Base-by-base conservation (phyloP, 805 yeast genomes). In the Starmerella cellae region DNA sequence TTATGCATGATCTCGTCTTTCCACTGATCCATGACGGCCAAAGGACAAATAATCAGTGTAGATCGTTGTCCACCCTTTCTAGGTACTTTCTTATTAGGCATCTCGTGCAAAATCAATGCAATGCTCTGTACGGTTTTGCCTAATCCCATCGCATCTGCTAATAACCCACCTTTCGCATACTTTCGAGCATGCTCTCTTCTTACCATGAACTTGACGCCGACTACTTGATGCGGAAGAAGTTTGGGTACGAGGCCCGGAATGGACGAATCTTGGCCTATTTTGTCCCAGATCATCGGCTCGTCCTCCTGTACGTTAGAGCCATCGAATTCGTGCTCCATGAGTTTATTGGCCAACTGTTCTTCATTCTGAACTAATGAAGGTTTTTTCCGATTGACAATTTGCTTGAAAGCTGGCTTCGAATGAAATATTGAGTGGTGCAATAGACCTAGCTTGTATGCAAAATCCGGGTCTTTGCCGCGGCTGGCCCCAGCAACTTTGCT, bases 101-200 rank as follows among this genome's bases (percentile, higher is more conserved):
- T 29, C 11, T n/a, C 8, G 27, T 74, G 65, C 42, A 78, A 54
- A 42, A 81, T 73, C 34, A 83, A 62, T 0, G 91, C 79, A 33
- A 76, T 64, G 13, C 82, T 73, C 60, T 83, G 94, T 37, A 83
- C 73, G 0, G 94, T 83, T 55, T 83, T 83, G 39, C 94, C 94
- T 14, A 83, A 64, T 16, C 94, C 94, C 94, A 83, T 83, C 60
- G 81, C 94, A 57, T 82, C 94, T 55, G 91, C 82, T 31, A 82
- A 62, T n/a, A 76, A 40, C 3, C 81, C 82, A 23, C 82, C 82
- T 43, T 64, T 67, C 17, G 47, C 50, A 2, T 44, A 35, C 14
- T 42, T 43, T 11, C 39, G 38, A 3, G 41, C 33, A 3, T 33
- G 43, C n/a, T 71, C 77, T 14, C 75, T 58, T 5, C 44, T 40